A percentile compares a stretch with the other conserved stretches of the same genome.
Conservation (phyloP, 495 filamentous ascomycete genomes). For the Podospora pseudoanserina region DNA sequence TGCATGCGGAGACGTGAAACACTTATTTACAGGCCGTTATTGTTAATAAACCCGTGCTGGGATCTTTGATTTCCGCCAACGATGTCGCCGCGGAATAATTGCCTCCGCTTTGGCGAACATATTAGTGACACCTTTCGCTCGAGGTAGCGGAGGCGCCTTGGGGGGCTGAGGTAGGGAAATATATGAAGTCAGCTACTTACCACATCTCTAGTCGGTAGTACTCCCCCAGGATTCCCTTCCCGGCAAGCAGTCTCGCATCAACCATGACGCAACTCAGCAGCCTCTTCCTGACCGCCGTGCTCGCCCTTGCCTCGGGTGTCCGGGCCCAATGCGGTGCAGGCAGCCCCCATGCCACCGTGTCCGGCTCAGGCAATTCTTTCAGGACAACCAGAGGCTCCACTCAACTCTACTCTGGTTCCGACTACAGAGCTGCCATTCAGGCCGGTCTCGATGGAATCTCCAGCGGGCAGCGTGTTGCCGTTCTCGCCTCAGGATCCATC, state of each 20-base stretch:
- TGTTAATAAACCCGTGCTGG: not conserved
- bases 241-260: not conserved
- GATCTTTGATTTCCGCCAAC: not conserved
- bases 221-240: not conserved
- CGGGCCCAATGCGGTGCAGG: conserved; percentile 41
- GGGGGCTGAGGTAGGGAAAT: not conserved
- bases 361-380: conserved; percentile 37
- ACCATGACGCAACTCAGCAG: conserved; percentile 15
- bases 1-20: not conserved
- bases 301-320: conserved; percentile 29
- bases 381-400: conserved; percentile 32
- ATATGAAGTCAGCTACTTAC: not conserved
- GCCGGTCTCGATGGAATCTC: conserved; percentile 47
- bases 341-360: conserved; percentile 38
- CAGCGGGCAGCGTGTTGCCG: conserved; percentile 52
- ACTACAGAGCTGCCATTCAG: conserved; percentile 46
- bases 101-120: not conserved
- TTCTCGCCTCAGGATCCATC: conserved; percentile 58
- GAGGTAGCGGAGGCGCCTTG: not conserved
- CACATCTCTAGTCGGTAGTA: not conserved
- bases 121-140: not conserved
- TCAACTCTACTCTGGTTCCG: conserved; percentile 38
- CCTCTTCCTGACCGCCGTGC: conserved; percentile 23
- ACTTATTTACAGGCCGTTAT: not conserved
- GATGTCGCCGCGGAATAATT: conserved; percentile 6